Conservation (phyloP, 2,329 filamentous ascomycete genomes). For the Colletotrichum sojae region DNA sequence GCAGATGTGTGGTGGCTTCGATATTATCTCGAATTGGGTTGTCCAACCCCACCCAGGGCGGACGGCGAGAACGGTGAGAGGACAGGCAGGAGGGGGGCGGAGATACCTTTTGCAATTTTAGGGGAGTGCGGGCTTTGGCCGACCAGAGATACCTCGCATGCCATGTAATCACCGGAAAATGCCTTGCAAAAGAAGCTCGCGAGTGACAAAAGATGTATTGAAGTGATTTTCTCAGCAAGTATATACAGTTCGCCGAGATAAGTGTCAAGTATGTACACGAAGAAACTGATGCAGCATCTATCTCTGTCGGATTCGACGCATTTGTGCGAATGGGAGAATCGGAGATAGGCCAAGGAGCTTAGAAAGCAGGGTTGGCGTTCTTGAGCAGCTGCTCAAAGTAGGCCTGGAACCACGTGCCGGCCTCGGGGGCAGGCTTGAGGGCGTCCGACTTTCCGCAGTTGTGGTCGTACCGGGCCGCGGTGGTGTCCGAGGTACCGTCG, state of each 20-base stretch:
- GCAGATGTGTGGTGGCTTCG: too few species aligned
- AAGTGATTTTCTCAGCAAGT: background rate
- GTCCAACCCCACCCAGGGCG: too few species aligned
- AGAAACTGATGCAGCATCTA: background rate
- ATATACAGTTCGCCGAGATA: background rate
- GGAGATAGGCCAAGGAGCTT: background rate
- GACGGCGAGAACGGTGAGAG: too few species aligned
- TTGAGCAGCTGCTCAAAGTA: slow-evolving; percentile 71
- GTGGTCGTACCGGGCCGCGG: slow-evolving; percentile 65
- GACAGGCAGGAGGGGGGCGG: too few species aligned
- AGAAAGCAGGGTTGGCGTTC: slow-evolving; percentile 69
- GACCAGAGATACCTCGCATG: too few species aligned
- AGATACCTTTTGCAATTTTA: too few species aligned
- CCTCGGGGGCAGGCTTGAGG: slow-evolving; percentile 77
- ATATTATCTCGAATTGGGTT: too few species aligned
- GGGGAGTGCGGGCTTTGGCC: too few species aligned
- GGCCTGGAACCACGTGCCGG: slow-evolving; percentile 77
- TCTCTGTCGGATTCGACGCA: too few species aligned
- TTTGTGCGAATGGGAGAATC: background rate
- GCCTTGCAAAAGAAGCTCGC: background rate
- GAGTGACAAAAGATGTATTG: background rate
- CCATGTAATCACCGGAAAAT: background rate
- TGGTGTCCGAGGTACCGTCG: slow-evolving; percentile 63
- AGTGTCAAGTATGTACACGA: slow-evolving; percentile 20
- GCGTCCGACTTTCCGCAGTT: slow-evolving; percentile 69